Conservation (phyloP, 306 rosid genomes). For the Fragaria ananassa region DNA sequence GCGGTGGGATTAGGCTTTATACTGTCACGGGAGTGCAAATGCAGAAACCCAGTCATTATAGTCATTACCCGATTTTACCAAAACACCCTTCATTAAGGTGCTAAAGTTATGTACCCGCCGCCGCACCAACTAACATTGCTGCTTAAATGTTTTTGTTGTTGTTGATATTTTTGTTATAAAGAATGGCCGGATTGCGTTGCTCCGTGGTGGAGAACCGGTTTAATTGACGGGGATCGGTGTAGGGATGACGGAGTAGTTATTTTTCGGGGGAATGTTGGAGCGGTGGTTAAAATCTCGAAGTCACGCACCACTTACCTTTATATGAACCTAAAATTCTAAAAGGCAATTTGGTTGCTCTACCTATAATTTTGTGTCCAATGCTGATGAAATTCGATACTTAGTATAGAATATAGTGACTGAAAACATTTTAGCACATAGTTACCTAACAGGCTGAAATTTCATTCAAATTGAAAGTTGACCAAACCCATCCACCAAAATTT, state of each 20-base stretch:
- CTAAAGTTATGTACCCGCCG: not conserved
- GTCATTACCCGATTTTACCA: not conserved
- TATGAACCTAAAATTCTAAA: too few relatives aligned
- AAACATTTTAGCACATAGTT: not conserved
- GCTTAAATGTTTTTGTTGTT: not conserved
- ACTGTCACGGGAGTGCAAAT: constrained; percentile 1
- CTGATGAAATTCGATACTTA: too few relatives aligned
- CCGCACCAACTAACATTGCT: not conserved
- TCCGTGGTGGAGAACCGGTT: not conserved
- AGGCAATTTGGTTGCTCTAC: too few relatives aligned
- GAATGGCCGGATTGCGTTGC: not conserved
- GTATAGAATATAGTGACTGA: too few relatives aligned
- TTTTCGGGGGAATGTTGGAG: too few relatives aligned
- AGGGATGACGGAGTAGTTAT: too few relatives aligned
- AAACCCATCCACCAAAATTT: not conserved
- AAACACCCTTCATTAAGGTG: not conserved
- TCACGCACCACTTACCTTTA: too few relatives aligned
- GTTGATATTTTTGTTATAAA: not conserved
- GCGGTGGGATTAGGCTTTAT: constrained; percentile 1
- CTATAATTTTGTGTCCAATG: too few relatives aligned
- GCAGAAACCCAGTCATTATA: not conserved
- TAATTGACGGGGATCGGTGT: not conserved
- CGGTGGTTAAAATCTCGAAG: too few relatives aligned
- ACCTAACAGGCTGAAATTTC: too few relatives aligned
- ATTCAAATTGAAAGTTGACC: not conserved